Evolutionary conservation across 225 moss, liverwort and hornwort species (phyloP).

Genomic region (Lunularia cruciata): DNA sequence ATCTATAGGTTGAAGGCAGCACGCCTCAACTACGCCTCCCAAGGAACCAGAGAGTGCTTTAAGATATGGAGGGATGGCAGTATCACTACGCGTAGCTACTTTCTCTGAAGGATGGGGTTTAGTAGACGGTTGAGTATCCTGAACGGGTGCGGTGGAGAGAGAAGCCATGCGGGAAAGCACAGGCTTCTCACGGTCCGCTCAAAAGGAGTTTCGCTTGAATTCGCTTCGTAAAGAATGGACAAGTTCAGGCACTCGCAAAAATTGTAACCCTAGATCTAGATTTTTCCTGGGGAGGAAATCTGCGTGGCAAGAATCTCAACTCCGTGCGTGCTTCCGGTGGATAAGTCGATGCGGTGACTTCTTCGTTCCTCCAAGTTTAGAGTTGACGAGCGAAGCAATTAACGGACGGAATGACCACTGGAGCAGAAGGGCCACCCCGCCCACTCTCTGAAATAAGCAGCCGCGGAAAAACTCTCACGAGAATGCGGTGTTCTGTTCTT

Average conservation of each 20-base stretch:
- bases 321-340: too few species aligned
- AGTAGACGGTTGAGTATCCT: constrained; percentile 5
- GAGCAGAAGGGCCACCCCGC: too few species aligned
- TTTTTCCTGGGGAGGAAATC: too few species aligned
- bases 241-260: background rate
- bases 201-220: too few species aligned
- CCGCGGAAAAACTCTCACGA: too few species aligned
- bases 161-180: constrained; percentile 17
- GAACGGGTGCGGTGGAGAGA: background rate
- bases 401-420: too few species aligned
- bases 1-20: constrained; percentile 92
- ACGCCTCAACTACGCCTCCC: constrained; percentile 90
- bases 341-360: too few species aligned
- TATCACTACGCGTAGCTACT: constrained; percentile 26
- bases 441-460: too few species aligned
- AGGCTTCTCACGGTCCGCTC: background rate
- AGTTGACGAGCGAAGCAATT: too few species aligned
- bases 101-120: constrained; percentile 7
- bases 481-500: too few species aligned
- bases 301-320: background rate
- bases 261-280: constrained; percentile 11
- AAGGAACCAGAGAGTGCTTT: constrained; percentile 85
- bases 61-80: constrained; percentile 71
- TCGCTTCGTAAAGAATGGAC: too few species aligned
- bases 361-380: too few species aligned